Conservation (phyloP, 2,329 filamentous ascomycete genomes). For the Aspergillus aculeatus region DNA sequence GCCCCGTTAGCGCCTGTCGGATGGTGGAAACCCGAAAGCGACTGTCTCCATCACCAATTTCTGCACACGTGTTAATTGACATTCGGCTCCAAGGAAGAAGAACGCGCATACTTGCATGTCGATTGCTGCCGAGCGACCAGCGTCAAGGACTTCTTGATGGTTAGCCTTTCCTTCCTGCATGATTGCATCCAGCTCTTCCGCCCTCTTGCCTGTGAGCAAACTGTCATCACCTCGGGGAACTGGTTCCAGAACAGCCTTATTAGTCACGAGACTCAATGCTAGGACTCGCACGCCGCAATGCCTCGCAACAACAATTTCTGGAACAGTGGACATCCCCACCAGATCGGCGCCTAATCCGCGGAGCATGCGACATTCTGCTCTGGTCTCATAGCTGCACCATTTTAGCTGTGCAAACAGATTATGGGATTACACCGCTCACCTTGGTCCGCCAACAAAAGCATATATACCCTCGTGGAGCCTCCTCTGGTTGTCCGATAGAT, state of each 20-base stretch:
- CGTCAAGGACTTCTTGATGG: conserved; percentile 65
- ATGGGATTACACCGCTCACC: conserved; percentile 39
- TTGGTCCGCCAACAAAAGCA: conserved; percentile 63
- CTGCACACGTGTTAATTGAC: conserved; percentile 23
- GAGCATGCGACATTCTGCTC: conserved; percentile 64
- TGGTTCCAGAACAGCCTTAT: conserved; percentile 60
- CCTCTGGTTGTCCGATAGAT: conserved; percentile 45
- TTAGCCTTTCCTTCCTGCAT: conserved; percentile 61
- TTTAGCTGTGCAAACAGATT: background rate
- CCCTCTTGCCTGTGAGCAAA: conserved; percentile 51
- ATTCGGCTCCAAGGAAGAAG: background rate
- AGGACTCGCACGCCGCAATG: conserved; percentile 64
- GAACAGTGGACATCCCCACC: conserved; percentile 70
- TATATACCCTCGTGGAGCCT: conserved; percentile 65
- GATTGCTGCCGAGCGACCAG: conserved; percentile 58
- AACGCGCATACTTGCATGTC: conserved; percentile 57
- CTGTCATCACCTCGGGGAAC: conserved; percentile 59
- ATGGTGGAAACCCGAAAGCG: conserved; percentile 26
- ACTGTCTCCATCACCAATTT: conserved; percentile 38
- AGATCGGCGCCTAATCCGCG: conserved; percentile 62
- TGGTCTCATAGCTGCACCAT: conserved; percentile 57
- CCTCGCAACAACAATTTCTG: conserved; percentile 65
- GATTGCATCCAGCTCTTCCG: conserved; percentile 53
- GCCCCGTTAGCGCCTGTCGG: background rate
- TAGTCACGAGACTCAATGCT: conserved; percentile 66